Evolutionary conservation across 2,329 filamentous ascomycete species (phyloP).

Genomic region (Paracorniculantispora psalliotae): DNA sequence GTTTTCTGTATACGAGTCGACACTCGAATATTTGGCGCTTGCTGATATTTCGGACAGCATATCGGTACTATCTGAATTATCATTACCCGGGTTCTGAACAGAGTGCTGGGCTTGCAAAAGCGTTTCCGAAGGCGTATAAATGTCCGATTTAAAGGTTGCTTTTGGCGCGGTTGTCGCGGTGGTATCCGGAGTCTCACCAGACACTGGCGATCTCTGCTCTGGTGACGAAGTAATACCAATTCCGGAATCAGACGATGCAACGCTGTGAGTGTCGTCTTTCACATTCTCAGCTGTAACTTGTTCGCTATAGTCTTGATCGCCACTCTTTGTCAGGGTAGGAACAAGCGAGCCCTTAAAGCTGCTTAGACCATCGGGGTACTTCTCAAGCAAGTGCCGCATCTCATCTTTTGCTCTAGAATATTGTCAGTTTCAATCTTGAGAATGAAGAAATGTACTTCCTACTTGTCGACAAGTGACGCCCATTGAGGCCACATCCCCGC

Average conservation of each 20-base stretch:
- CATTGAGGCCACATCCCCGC: slow-evolving; percentile 10
- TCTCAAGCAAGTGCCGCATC: not conserved
- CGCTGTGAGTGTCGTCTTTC: too few relatives aligned
- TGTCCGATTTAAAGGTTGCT: too few relatives aligned
- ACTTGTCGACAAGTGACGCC: slow-evolving; percentile 9
- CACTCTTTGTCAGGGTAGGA: not conserved
- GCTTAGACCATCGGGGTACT: not conserved
- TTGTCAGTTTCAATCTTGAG: not conserved
- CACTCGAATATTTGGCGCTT: not conserved
- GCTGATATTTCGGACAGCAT: not conserved
- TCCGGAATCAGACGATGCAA: too few relatives aligned
- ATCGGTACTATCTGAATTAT: not conserved
- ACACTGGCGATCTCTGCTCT: too few relatives aligned
- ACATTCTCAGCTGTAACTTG: not conserved
- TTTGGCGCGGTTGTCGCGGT: too few relatives aligned
- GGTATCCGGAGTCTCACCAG: too few relatives aligned
- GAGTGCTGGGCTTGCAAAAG: not conserved
- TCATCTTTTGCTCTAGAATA: not conserved
- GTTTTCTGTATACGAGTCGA: not conserved
- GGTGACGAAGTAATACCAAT: too few relatives aligned
- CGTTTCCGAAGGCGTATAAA: not conserved
- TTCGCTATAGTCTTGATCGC: not conserved
- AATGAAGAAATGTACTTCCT: not conserved
- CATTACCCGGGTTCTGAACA: not conserved
- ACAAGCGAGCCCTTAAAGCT: not conserved